These are phyloP conservation scores for Panicum hallii DNA, from an alignment of 202 grass and related monocot species.

Conservation along the genomic window DNA sequence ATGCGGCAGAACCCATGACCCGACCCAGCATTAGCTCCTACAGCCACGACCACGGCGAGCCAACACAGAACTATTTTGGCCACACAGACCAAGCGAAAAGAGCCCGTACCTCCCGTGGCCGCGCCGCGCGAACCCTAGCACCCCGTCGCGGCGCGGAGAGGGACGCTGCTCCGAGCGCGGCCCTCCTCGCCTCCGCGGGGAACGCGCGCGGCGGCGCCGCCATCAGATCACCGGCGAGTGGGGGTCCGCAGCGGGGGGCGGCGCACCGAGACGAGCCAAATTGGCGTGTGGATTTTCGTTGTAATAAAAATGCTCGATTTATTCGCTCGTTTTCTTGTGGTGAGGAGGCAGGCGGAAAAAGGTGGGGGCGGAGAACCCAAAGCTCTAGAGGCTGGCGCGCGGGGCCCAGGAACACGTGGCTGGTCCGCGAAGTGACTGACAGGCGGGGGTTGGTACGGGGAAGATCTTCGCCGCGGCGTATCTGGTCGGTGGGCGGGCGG, in stretches of 20 bases:
- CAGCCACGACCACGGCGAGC: not conserved
- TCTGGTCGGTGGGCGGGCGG: not conserved
- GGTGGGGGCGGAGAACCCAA: constrained; percentile 51
- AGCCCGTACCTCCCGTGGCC: constrained; percentile 47
- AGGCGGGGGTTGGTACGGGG: not conserved
- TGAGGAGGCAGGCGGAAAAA: constrained; percentile 15
- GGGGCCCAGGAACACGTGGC: not conserved
- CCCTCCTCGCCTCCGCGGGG: constrained; percentile 38
- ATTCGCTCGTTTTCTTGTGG: not conserved
- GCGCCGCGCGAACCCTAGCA: constrained; percentile 42
- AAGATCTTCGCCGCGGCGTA: not conserved
- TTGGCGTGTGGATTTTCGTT: constrained; percentile 32
- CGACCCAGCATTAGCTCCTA: not conserved
- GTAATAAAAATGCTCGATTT: not conserved
- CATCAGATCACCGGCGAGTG: constrained; percentile 69
- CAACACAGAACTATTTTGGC: not conserved
- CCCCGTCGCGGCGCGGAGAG: constrained; percentile 24
- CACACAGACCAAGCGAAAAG: not conserved
- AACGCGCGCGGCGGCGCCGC: constrained; percentile 36
- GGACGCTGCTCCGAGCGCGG: constrained; percentile 1
- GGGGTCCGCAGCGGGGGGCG: not conserved
- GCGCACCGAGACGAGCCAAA: constrained; percentile 25
- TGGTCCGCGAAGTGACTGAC: not conserved
- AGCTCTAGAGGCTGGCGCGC: constrained; percentile 34
- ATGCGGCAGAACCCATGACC: not conserved